Percentiles rank a stretch among this genome's conserved stretches.
phyloP scores from a whole-genome alignment of 2,329 filamentous ascomycete genomes.

The Cladosporium sp. region DNA sequence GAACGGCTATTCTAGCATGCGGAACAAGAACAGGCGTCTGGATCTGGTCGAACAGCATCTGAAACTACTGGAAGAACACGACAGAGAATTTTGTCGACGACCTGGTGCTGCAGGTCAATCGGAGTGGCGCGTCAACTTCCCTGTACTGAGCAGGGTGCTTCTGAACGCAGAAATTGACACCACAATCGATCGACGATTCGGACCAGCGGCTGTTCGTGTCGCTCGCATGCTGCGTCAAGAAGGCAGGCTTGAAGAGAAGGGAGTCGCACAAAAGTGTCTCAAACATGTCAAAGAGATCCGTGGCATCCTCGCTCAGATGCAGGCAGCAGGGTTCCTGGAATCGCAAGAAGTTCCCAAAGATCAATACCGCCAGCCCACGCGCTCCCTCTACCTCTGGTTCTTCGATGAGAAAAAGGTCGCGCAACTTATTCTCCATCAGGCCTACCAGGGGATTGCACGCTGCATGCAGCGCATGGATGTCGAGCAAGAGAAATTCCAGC shows the following conservation, averaged over 20 bases:
- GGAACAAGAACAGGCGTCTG: slow-evolving; percentile 41
- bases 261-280: slow-evolving; percentile 75
- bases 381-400: slow-evolving; percentile 89
- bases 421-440: slow-evolving; percentile 70
- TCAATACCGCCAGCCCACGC: slow-evolving; percentile 73
- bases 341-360: slow-evolving; percentile 94
- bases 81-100: slow-evolving; percentile 67
- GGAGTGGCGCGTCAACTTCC: slow-evolving; percentile 85
- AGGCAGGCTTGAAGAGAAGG: slow-evolving; percentile 94
- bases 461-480: slow-evolving; percentile 77
- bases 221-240: slow-evolving; percentile 80
- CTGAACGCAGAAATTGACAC: slow-evolving; percentile 78
- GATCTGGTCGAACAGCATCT: slow-evolving; percentile 70
- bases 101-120: slow-evolving; percentile 59
- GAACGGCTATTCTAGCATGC: slow-evolving; percentile 20
- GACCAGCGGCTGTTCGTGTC: slow-evolving; percentile 75
- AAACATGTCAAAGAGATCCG: slow-evolving; percentile 85
- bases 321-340: slow-evolving; percentile 82
- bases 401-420: slow-evolving; percentile 76
- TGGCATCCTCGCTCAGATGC: slow-evolving; percentile 79
- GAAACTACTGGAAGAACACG: slow-evolving; percentile 69
- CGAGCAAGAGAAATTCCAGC: slow-evolving; percentile 69
- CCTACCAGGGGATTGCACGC: slow-evolving; percentile 87
- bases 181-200: slow-evolving; percentile 75
- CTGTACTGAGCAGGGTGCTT: slow-evolving; percentile 67